Percentiles rank a stretch among this genome's conserved stretches.
phyloP scores from a whole-genome alignment of 371 early-diverging fungal species.

The Rhizopus microsporus region DNA sequence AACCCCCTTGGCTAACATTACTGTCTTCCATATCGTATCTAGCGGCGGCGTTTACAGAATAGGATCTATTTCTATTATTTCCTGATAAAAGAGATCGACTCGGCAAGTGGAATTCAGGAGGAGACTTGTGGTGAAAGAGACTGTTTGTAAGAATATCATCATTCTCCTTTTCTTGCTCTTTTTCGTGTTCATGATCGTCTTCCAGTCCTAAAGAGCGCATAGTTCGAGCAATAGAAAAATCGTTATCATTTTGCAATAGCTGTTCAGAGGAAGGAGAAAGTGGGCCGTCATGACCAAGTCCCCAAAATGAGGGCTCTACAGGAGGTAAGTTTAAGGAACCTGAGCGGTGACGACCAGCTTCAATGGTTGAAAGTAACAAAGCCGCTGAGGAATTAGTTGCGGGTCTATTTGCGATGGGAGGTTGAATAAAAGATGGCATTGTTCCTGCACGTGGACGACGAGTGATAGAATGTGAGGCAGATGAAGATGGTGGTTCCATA shows the following conservation, averaged over 20 bases:
- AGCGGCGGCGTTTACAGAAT: constrained; percentile 72
- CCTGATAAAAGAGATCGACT: constrained; percentile 44
- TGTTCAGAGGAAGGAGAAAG: constrained; percentile 61
- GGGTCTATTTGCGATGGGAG: constrained; percentile 27
- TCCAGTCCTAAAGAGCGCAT: constrained; percentile 79
- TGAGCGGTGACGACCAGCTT: constrained; percentile 52
- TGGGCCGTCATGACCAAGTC: constrained; percentile 35
- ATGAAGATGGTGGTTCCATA: constrained; percentile 9
- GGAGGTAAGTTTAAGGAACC: constrained; percentile 69
- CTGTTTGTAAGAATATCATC: constrained; percentile 13
- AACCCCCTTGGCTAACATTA: not conserved
- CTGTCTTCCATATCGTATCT: constrained; percentile 39
- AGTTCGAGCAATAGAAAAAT: constrained; percentile 69
- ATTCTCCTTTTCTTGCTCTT: constrained; percentile 30
- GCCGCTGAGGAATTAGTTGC: constrained; percentile 60
- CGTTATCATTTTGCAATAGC: constrained; percentile 58
- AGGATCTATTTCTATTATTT: constrained; percentile 64
- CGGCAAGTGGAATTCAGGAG: constrained; percentile 41
- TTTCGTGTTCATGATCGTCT: constrained; percentile 57
- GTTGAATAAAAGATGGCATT: constrained; percentile 67
- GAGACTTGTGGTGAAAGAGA: constrained; percentile 34
- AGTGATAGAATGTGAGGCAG: constrained; percentile 17
- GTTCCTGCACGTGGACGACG: constrained; percentile 80
- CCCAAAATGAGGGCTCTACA: constrained; percentile 64
- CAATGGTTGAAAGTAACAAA: constrained; percentile 42